Evolutionary conservation across 73 alveolate species (phyloP).

Genomic region (Paramecium octaurelia): DNA sequence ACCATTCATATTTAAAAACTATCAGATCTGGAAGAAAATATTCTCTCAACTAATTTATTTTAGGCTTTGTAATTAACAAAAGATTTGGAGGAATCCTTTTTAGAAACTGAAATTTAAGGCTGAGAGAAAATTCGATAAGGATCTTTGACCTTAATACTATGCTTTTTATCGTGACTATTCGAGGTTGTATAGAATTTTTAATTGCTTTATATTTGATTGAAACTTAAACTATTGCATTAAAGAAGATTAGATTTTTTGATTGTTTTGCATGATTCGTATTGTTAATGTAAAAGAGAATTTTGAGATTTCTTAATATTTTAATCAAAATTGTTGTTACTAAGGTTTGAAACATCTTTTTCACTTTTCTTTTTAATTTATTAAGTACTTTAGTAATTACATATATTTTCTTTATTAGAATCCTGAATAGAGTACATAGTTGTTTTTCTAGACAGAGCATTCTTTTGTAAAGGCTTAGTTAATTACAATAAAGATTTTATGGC

Average conservation of each 20-base stretch:
- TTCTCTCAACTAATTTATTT: not conserved
- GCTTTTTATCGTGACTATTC: not conserved
- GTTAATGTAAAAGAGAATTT: not conserved
- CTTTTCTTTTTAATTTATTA: not conserved
- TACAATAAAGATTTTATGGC: not conserved
- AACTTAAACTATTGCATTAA: not conserved
- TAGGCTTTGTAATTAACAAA: not conserved
- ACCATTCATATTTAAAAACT: not conserved
- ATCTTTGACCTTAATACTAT: not conserved
- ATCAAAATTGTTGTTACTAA: not conserved
- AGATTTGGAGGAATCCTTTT: not conserved
- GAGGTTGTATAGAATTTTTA: not conserved
- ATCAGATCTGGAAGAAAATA: slow-evolving; percentile 31
- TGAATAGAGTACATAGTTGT: not conserved
- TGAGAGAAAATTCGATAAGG: not conserved
- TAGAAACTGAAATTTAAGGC: not conserved
- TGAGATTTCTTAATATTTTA: not conserved
- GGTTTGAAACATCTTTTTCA: not conserved
- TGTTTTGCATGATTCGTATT: not conserved
- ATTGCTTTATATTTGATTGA: not conserved
- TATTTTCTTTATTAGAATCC: not conserved
- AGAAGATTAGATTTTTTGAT: not conserved
- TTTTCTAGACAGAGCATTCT: not conserved
- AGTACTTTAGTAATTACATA: not conserved
- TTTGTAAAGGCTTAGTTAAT: not conserved